Conservation (phyloP, 1,284 basidiomycete genomes). For the Marasmius tenuissimus region DNA sequence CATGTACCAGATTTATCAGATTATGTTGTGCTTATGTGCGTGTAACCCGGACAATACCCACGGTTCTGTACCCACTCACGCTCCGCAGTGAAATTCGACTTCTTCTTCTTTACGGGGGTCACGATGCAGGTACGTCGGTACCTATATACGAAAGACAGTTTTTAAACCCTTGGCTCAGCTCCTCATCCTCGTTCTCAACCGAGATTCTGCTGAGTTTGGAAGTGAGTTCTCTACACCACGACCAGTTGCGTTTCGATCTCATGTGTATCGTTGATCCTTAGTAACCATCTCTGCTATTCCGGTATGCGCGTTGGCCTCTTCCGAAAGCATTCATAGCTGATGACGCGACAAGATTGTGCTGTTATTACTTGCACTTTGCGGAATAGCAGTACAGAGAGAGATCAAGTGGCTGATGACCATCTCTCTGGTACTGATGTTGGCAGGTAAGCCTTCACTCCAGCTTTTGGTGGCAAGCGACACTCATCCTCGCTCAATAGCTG, state of each 20-base stretch:
- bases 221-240: slow-evolving; percentile 4
- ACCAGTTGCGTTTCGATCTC: not conserved
- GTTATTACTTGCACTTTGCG: slow-evolving; percentile 63
- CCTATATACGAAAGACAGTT: slow-evolving; percentile 16
- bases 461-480: slow-evolving; percentile 59
- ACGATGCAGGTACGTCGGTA: slow-evolving; percentile 69
- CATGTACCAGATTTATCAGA: slow-evolving; percentile 84
- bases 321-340: not conserved
- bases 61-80: not conserved
- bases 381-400: slow-evolving; percentile 72
- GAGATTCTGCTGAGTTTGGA: slow-evolving; percentile 71
- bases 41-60: not conserved
- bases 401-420: slow-evolving; percentile 56
- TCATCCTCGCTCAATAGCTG: slow-evolving; percentile 57
- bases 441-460: not conserved
- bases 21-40: slow-evolving; percentile 70
- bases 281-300: slow-evolving; percentile 77
- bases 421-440: slow-evolving; percentile 4
- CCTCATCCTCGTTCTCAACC: slow-evolving; percentile 69
- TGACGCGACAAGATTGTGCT: slow-evolving; percentile 49
- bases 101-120: slow-evolving; percentile 82
- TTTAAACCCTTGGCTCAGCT: slow-evolving; percentile 41
- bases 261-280: not conserved
- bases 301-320: not conserved
- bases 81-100: slow-evolving; percentile 72